Evolutionary conservation across 2,329 filamentous ascomycete genomes (phyloP), one percentile per base, ranked within the genome.

Genomic region (Alternaria gansuensis): DNA sequence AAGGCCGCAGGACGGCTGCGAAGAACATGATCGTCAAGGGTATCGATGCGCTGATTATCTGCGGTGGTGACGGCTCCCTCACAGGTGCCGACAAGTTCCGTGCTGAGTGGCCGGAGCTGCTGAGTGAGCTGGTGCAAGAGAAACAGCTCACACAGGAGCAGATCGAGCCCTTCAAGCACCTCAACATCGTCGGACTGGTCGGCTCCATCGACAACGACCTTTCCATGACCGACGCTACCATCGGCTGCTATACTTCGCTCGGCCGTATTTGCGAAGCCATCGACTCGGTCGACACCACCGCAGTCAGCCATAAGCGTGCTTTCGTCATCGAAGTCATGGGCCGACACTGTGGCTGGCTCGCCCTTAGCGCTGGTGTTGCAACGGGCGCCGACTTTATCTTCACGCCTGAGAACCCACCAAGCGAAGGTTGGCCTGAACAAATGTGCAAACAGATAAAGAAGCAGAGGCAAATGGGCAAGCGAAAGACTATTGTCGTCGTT

Each of bases 191-290:
- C 53, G 95, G 95, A 46, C 83, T 98, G 51, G 95, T 99, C 28
- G 95, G 95, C 57, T 97, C 93, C 53, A 99, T 99, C 74, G 95
- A 99, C 84, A 99, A 99, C 76, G 95, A 99, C 75, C 90, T 99
- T 80, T 96, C 93, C 49, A 92, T 92, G 65, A 99, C 95, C 11
- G 95, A 99, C 78, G 94, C 95, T 59, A 99, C 95, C 31, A 97
- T 99, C 76, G 95, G 95, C 55, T 96, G 92, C 77, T 98, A 97
- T 82, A 97, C 93, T 41, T 95, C 95, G 24, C 86, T 99, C 55
- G 88, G 90, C 46, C 89, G 94, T 59, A 97, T 99, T 69, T 98
- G 94, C 80, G 91, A 97, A 76, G 92, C 94, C 74, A 92, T 99
- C 58, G 95, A 99, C 81, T 94, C 93, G 74, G 96, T 99, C 69